Evolutionary conservation across 2,329 filamentous ascomycete species (phyloP), one percentile per base, ranked within the genome.

Genomic region (Trichoderma oligosporum): DNA sequence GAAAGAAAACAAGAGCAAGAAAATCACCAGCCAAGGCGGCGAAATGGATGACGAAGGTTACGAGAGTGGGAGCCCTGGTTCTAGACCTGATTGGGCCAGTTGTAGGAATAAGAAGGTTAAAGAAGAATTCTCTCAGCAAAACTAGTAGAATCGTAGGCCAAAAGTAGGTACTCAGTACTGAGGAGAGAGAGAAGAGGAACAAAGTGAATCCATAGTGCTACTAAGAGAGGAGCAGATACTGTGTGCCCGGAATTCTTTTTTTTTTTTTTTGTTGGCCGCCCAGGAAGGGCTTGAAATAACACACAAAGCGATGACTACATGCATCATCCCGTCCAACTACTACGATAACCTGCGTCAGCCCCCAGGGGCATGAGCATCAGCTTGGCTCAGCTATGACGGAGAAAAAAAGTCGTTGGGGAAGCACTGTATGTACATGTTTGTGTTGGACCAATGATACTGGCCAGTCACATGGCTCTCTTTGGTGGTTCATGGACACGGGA

Each of bases 401-500:
- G 46, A 22, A 22, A 29, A 41, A 22, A n/a, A 7, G 25, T 39
- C 4, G 48, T 58, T 53, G 47, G 47, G 56, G 47, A 39, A 36
- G 38, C 18, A n/a, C n/a, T n/a, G n/a, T n/a, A n/a, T n/a, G 25
- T 3, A 25, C 8, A 44, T n/a, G n/a, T 27, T 42, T 35, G 38
- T 27, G 22, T 25, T 51, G 41, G 47, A 51, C 33, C 49, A n/a
- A 29, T 18, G 38, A 3, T 16, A 22, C 41, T 22, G 38, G 20
- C 39, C 27, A 36, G 49, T 58, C 56, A 58, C 56, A 58, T 42
- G 61, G 55, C 4, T 44, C 47, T 49, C 20, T 38, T 33, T 14
- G 4, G 42, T 57, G 59, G 49, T n/a, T 38, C 36, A 49, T 20
- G 51, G n/a, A 18, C 51, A 5, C 24, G 27, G 29, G 36, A 31